A percentile compares a stretch with the other conserved stretches of the same genome.
These are phyloP conservation scores for Peronospora destructor DNA, from an alignment of 352 stramenopile genomes.

Conservation along the genomic window DNA sequence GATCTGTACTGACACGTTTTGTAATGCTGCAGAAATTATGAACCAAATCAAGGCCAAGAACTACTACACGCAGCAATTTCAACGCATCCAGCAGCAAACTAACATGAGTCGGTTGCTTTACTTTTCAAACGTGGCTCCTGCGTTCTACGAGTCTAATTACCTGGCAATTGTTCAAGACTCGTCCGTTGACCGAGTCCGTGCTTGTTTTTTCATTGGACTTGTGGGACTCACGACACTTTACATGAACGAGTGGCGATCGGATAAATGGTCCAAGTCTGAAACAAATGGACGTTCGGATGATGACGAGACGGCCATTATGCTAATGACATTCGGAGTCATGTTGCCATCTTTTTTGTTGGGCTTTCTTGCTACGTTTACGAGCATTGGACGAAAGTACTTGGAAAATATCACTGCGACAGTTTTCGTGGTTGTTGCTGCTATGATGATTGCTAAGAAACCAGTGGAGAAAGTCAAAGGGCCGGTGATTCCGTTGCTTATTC, in stretches of 20 bases:
- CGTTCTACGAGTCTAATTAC: conserved; percentile 64
- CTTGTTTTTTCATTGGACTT: conserved; percentile 53
- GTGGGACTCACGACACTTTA: conserved; percentile 54
- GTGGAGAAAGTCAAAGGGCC: conserved; percentile 59
- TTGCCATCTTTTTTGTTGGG: conserved; percentile 50
- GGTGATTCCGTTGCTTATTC: conserved; percentile 68
- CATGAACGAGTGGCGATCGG: conserved; percentile 37
- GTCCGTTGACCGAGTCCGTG: conserved; percentile 46
- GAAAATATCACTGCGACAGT: conserved; percentile 58
- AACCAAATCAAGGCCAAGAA: conserved; percentile 73
- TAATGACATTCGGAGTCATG: conserved; percentile 56
- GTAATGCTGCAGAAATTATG: conserved; percentile 50
- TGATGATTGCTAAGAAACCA: conserved; percentile 78
- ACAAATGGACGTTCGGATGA: conserved; percentile 28
- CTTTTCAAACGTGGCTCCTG: conserved; percentile 52
- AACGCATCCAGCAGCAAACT: conserved; percentile 70
- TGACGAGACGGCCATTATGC: conserved; percentile 42
- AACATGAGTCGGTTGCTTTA: conserved; percentile 56
- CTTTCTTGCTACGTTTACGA: conserved; percentile 47
- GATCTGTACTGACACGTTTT: neutral
- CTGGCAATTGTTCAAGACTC: conserved; percentile 43
- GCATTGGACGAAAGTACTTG: conserved; percentile 38
- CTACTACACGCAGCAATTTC: conserved; percentile 75
- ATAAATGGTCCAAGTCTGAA: conserved; percentile 35
- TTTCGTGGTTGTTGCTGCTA: conserved; percentile 49